Base-by-base conservation (phyloP, 495 filamentous ascomycete species). In the Aspergillus affinis region DNA sequence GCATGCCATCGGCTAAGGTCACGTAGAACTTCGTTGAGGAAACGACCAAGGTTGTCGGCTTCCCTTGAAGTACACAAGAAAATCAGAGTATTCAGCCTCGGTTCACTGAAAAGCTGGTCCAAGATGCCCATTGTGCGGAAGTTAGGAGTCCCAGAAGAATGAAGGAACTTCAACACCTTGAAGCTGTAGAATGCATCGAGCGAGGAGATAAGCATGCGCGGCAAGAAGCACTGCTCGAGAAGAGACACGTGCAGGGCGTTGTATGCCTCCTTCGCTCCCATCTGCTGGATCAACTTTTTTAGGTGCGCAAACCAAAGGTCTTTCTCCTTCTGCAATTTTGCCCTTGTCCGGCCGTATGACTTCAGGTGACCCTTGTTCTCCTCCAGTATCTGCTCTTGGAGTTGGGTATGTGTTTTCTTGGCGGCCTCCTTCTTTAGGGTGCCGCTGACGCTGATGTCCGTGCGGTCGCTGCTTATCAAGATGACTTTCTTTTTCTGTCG, bases 201-300 rank as follows among this genome's bases (percentile, higher is more conserved):
- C 3, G 90, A 85, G 0, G 93, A 97, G 18, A 97, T 74, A 5
- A 93, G 80, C 36, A 96, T 77, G 20, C 95, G 87, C 12, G 95
- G 94, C 26, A 97, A 72, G 58, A 99, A 86, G 70, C 95, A 99
- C 62, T 93, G 85, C 67, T 97, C 91, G 29, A 98, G 81, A 21
- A 99, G 73, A 4, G 86, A 82, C 62, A 90, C 82, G 55, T 92
- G 86, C 7, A 94, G 75, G 13, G 77, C 80, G 54, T 93, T 85
- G 29, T 82, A 78, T 12, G 9, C 36, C 36, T 41, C 36, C 13
- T 41, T 41, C 59, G 89, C 89, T 21, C 78, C 30, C 30, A 32
- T 32, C 30, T 32, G 30, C 10, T 32, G 30, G 30, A 32, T 32
- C 30, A 32, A 32, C 30, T 32, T 76, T 9, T 81, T 81, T 65